Evolutionary conservation across 2,329 filamentous ascomycete species (phyloP), one percentile per base, ranked within the genome.

Genomic region (Periconia digitata): DNA sequence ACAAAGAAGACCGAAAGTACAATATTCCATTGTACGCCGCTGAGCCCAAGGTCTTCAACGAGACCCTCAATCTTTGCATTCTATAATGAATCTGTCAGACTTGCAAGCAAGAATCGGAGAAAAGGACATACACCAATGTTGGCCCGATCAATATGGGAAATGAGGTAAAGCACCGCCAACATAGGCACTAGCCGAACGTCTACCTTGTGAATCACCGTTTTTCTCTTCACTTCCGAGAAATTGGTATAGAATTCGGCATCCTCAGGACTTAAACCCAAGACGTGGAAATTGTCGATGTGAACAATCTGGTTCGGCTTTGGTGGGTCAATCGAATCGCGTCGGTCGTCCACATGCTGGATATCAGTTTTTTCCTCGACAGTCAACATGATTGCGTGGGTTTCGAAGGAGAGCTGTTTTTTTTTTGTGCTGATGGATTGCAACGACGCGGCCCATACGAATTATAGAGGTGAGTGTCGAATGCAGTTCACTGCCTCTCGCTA

Each of bases 61-160:
- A 88, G 73, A 12, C 84, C 84, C 63, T 83, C 81, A 42, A 87
- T 75, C n/a, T 80, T 78, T 0, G 85, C 85, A 6, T 83, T 79
- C 5, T 59, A 15, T 27, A n/a, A 4, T 27, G 15, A 24, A 6
- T 35, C 32, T 13, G 13, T 4, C 18, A 18, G 20, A 12, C n/a
- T 21, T 21, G 27, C 6, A 15, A 4, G 4, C 7, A 15, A 12
- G 8, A 2, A 17, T 12, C 42, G 2, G 41, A 3, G 8, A 8
- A 10, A 8, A 13, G 17, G 12, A 42, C 54, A 36, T 44, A 59
- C 59, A 23, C 83, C 83, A 50, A 87, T 85, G 66, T 85, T 84
- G 64, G 84, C 84, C 29, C 82, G 76, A 58, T 85, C 83, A 32
- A 85, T 76, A 43, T 70, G 67, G n/a, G 67, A 69, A 41, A 71